Percentiles rank a stretch among this genome's conserved stretches.
These are phyloP conservation scores for Gilbertella persicaria DNA, from an alignment of 371 early-diverging fungal genomes.

Conservation along the genomic window DNA sequence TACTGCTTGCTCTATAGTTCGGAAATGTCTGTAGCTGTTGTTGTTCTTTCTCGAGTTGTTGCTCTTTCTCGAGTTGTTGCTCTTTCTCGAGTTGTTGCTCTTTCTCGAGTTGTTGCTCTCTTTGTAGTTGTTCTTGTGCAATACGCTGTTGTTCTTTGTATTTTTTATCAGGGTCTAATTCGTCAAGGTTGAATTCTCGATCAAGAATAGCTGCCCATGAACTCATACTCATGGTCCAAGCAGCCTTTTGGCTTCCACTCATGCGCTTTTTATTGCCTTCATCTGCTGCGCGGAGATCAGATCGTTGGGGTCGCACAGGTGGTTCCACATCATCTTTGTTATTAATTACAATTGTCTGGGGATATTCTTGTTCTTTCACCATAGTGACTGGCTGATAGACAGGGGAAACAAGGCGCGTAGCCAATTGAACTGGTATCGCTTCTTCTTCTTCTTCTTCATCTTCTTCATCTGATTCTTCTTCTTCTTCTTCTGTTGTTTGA, in stretches of 20 bases:
- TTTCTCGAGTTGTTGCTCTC: neutral
- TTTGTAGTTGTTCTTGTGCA: neutral
- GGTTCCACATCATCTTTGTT: neutral
- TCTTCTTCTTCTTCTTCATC: constrained; percentile 9
- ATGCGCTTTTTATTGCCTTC: constrained; percentile 18
- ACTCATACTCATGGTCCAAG: constrained; percentile 43
- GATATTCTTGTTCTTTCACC: neutral
- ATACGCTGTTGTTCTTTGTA: constrained; percentile 1
- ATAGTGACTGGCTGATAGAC: constrained; percentile 16
- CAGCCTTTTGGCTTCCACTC: constrained; percentile 49
- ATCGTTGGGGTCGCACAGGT: constrained; percentile 17
- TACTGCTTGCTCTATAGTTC: no score
- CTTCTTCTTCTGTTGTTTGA: constrained; percentile 6
- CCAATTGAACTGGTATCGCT: constrained; percentile 13
- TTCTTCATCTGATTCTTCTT: constrained; percentile 5
- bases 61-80: neutral
- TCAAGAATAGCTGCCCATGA: constrained; percentile 43
- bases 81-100: neutral
- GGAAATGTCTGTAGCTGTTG: neutral
- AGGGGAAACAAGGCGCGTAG: constrained; percentile 14
- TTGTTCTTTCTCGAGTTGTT: neutral
- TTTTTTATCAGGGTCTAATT: constrained; percentile 20
- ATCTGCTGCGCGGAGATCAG: constrained; percentile 13
- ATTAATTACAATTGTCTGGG: neutral
- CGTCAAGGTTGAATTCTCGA: constrained; percentile 29